Base-by-base conservation (phyloP, 352 stramenopile species). In the Pythium guiyangense region DNA sequence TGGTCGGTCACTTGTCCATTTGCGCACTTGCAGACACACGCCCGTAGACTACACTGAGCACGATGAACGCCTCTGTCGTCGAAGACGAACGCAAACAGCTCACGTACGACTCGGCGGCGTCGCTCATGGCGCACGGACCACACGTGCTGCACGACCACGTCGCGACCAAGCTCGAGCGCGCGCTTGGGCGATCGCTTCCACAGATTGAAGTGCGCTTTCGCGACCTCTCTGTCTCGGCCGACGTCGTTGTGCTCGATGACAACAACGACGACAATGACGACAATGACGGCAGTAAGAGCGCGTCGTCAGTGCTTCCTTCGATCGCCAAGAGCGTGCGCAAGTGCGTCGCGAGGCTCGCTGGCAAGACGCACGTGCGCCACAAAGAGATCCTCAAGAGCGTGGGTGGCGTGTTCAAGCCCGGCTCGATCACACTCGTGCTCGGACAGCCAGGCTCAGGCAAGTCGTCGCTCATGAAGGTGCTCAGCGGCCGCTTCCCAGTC, bases 391-490 rank as follows among this genome's bases (percentile, higher is more conserved):
- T 44, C 39, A 44, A 44, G 39, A n/a, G n/a, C 39, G 39, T 44
- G 39, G 42, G 27, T 17, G 47, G 47, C 27, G 18, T 43, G 15
- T 47, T 56, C 39, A 56, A 45, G 18, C 60, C 60, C 8, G 60
- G 60, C 2, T n/a, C 40, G 10, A 66, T 66, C 15, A 66, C 60
- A 17, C 46, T 66, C 22, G 57, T 66, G 20, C 44, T 54, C 49
- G 44, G 48, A 0, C 54, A 51, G 22, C 35, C 35, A 49, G 46
- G 57, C 8, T 59, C 53, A 2, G 56, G 56, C 56, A 62, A 62
- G 56, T 59, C 48, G 14, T n/a, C 48, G 27, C 56, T 62, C 17
- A 52, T 68, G 58, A 68, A 68, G 42, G 6, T 63, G 12, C 59
- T 68, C 9, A 57, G 58, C 22, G 57, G 58, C 10, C 48, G 53